Evolutionary conservation across 495 filamentous ascomycete genomes (phyloP).

Genomic region (Apodospora peruviana): DNA sequence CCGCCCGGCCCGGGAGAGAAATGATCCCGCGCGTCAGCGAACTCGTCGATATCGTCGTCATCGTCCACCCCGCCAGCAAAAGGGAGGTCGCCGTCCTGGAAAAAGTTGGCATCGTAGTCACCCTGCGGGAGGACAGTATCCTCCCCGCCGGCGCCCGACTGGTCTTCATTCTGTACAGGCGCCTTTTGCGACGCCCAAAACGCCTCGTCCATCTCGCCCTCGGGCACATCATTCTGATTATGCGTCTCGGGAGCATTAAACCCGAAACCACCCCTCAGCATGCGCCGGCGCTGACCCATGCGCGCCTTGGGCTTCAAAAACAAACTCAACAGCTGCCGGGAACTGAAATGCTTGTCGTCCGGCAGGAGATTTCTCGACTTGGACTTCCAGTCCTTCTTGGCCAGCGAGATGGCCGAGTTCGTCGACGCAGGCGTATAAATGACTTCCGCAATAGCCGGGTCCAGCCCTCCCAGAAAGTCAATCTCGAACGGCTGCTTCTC

Average conservation of each 20-base stretch:
- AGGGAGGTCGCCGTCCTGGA: slow-evolving; percentile 86
- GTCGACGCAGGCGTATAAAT: slow-evolving; percentile 78
- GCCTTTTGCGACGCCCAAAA: slow-evolving; percentile 87
- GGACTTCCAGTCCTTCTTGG: slow-evolving; percentile 92
- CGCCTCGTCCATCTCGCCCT: slow-evolving; percentile 83
- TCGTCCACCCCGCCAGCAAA: slow-evolving; percentile 64
- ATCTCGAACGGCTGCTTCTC: slow-evolving; percentile 97
- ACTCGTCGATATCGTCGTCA: slow-evolving; percentile 72
- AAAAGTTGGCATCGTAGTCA: slow-evolving; percentile 96
- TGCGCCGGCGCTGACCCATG: slow-evolving; percentile 48
- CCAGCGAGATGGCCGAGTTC: slow-evolving; percentile 74
- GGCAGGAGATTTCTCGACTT: slow-evolving; percentile 89
- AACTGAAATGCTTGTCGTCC: slow-evolving; percentile 98
- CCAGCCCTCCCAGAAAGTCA: slow-evolving; percentile 73
- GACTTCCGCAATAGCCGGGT: slow-evolving; percentile 63
- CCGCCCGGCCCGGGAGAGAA: slow-evolving; percentile 70
- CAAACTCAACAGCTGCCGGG: slow-evolving; percentile 75
- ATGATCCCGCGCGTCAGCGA: slow-evolving; percentile 87
- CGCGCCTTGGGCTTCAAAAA: slow-evolving; percentile 93
- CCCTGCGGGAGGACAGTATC: slow-evolving; percentile 45
- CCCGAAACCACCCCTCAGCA: slow-evolving; percentile 21
- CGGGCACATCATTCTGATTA: slow-evolving; percentile 43
- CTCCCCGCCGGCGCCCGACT: background rate
- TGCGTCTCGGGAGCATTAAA: slow-evolving; percentile 17
- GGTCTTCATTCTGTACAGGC: slow-evolving; percentile 26